Conservation (phyloP, 257 asterid species). For the Solanum appendiculatum region DNA sequence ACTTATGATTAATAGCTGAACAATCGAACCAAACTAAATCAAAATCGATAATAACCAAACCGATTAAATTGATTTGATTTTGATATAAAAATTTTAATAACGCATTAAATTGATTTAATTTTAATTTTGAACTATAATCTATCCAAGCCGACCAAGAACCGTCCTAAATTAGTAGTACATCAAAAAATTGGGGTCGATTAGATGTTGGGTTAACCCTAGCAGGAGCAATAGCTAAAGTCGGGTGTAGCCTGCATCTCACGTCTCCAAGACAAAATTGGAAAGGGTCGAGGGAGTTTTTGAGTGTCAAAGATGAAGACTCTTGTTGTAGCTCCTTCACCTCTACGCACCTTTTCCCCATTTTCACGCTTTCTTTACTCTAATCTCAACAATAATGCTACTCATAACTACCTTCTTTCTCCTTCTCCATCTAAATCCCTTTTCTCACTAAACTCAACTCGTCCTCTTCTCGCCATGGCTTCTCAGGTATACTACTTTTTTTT, state of each 20-base stretch:
- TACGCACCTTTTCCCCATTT: conserved; percentile 7
- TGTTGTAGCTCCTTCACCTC: conserved; percentile 5
- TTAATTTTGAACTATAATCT: too few relatives aligned
- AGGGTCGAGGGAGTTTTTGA: background rate
- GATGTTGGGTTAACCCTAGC: background rate
- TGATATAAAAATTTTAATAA: too few relatives aligned
- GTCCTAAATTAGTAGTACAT: background rate
- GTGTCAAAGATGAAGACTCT: conserved; percentile 8
- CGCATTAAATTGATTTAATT: too few relatives aligned
- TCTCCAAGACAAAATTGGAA: background rate
- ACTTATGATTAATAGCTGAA: too few relatives aligned
- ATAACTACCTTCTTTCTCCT: background rate
- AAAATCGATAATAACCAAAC: too few relatives aligned
- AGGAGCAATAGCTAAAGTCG: background rate
- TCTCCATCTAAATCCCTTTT: background rate
- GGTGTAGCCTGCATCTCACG: background rate
- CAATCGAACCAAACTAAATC: too few relatives aligned
- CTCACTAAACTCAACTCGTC: background rate
- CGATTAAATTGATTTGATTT: too few relatives aligned
- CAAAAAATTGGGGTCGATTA: background rate
- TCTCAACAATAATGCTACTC: too few relatives aligned
- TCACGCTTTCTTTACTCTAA: background rate
- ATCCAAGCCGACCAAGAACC: too few relatives aligned
- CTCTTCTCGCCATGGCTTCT: conserved; percentile 12
- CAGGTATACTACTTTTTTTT: background rate